Evolutionary conservation across 768 basidiomycete species (phyloP).

Genomic region (Sporobolomyces phaffii): DNA sequence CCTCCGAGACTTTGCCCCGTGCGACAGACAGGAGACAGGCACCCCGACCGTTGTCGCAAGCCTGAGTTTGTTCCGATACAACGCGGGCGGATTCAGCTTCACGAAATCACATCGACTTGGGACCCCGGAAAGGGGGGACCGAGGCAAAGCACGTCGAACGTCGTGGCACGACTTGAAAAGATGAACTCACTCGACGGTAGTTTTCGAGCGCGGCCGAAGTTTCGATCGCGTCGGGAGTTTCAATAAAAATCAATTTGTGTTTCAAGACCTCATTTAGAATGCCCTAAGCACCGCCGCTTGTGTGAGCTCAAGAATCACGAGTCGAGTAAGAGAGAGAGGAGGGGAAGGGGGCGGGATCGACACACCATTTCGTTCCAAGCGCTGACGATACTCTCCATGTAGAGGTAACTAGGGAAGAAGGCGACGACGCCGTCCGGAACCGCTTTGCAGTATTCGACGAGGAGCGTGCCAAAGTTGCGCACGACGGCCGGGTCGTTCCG

Average conservation of each 20-base stretch:
- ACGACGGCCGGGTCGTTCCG: constrained; percentile 98
- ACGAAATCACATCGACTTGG: no score
- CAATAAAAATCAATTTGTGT: constrained; percentile 96
- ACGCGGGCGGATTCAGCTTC: no score
- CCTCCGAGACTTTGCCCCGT: constrained; percentile 97
- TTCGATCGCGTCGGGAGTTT: constrained; percentile 98
- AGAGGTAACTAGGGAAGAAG: constrained; percentile 98
- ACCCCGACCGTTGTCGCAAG: constrained; percentile 96
- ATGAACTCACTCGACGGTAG: constrained; percentile 68
- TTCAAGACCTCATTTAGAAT: constrained; percentile 99
- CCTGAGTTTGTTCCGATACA: no score
- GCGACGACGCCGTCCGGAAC: constrained; percentile 98
- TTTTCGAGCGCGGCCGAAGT: constrained; percentile 97
- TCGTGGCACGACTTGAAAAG: neutral
- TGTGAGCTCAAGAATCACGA: no score
- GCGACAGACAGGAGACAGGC: constrained; percentile 95
- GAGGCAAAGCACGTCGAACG: no score
- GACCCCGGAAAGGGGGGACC: no score
- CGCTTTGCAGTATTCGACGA: constrained; percentile 94
- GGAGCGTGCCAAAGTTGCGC: constrained; percentile 94
- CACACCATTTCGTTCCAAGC: constrained; percentile 99
- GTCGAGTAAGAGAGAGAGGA: no score
- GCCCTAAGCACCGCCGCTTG: no score
- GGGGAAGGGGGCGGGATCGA: constrained; percentile 5
- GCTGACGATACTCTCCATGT: constrained; percentile 99